Evolutionary conservation across 169 alveolate genomes (phyloP).

Genomic region (Cryptosporidium xiaoi): DNA sequence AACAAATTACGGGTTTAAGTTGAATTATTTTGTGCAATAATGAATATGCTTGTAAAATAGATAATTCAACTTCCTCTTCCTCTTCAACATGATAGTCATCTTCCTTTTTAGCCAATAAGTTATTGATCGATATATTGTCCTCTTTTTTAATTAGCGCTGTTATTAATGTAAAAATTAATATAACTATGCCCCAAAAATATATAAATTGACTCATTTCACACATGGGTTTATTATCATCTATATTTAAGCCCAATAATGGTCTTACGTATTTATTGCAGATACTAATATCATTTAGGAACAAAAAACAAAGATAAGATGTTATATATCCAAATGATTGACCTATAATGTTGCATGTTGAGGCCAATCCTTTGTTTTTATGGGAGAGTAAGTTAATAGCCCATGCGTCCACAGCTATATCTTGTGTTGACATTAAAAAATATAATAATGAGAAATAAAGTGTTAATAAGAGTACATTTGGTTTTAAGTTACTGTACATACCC

Average conservation of each 20-base stretch:
- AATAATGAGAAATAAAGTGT: constrained; percentile 58
- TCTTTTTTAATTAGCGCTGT: constrained; percentile 74
- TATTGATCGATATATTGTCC: neutral
- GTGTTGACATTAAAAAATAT: constrained; percentile 89
- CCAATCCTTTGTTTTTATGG: constrained; percentile 82
- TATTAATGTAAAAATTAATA: constrained; percentile 75
- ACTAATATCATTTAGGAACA: constrained; percentile 79
- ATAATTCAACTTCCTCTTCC: constrained; percentile 35
- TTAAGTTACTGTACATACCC: neutral
- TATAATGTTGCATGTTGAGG: constrained; percentile 86
- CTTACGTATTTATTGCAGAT: constrained; percentile 74
- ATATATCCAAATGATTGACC: constrained; percentile 87
- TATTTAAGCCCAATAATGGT: constrained; percentile 73
- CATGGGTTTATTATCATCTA: constrained; percentile 22
- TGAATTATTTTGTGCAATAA: constrained; percentile 16
- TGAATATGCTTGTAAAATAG: constrained; percentile 52
- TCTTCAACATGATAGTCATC: constrained; percentile 38
- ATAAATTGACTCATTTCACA: constrained; percentile 80
- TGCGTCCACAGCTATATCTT: constrained; percentile 96
- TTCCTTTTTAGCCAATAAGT: neutral
- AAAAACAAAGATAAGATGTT: constrained; percentile 82
- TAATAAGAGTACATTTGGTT: constrained; percentile 36
- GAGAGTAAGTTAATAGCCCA: constrained; percentile 94
- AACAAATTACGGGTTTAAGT: constrained; percentile 19
- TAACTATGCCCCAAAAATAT: constrained; percentile 79